These are phyloP conservation scores for Colletotrichum chrysophilum DNA, from an alignment of 2,329 filamentous ascomycete genomes.

Conservation along the genomic window DNA sequence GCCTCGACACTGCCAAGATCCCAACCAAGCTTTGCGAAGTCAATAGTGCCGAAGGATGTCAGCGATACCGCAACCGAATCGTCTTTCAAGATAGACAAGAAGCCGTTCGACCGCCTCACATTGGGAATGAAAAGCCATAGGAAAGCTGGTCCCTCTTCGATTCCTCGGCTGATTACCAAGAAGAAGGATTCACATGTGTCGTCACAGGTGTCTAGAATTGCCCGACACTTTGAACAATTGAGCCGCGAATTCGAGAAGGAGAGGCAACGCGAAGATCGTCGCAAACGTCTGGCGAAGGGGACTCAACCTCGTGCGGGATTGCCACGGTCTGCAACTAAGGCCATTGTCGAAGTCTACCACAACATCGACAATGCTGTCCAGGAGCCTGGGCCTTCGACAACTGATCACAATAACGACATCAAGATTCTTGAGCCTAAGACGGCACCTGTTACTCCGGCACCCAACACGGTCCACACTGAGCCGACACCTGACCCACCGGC, in stretches of 20 bases:
- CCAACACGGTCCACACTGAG: slow-evolving; percentile 10
- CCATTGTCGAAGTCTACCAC: slow-evolving; percentile 94
- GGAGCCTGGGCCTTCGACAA: slow-evolving; percentile 72
- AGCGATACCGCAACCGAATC: slow-evolving; percentile 40
- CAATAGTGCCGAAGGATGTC: slow-evolving; percentile 37
- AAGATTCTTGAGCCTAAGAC: slow-evolving; percentile 16
- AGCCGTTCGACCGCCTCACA: slow-evolving; percentile 75
- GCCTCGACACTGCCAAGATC: slow-evolving; percentile 49
- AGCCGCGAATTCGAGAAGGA: slow-evolving; percentile 97
- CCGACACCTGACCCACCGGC: slow-evolving; percentile 22
- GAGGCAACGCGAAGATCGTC: slow-evolving; percentile 77
- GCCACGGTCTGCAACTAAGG: slow-evolving; percentile 90
- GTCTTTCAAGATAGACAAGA: slow-evolving; percentile 68
- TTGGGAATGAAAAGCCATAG: slow-evolving; percentile 66
- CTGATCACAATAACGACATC: slow-evolving; percentile 35
- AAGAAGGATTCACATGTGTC: slow-evolving; percentile 81
- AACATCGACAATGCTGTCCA: slow-evolving; percentile 93
- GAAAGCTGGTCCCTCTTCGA: slow-evolving; percentile 73
- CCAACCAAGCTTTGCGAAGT: slow-evolving; percentile 50
- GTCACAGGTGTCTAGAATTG: slow-evolving; percentile 86
- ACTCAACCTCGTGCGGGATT: slow-evolving; percentile 77
- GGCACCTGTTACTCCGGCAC: slow-evolving; percentile 8
- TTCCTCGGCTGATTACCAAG: slow-evolving; percentile 84
- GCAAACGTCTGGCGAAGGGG: slow-evolving; percentile 77
- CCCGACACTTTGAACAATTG: slow-evolving; percentile 94